phyloP scores from a whole-genome alignment of 1,284 basidiomycete genomes.

The Microbotryum saponariae region DNA sequence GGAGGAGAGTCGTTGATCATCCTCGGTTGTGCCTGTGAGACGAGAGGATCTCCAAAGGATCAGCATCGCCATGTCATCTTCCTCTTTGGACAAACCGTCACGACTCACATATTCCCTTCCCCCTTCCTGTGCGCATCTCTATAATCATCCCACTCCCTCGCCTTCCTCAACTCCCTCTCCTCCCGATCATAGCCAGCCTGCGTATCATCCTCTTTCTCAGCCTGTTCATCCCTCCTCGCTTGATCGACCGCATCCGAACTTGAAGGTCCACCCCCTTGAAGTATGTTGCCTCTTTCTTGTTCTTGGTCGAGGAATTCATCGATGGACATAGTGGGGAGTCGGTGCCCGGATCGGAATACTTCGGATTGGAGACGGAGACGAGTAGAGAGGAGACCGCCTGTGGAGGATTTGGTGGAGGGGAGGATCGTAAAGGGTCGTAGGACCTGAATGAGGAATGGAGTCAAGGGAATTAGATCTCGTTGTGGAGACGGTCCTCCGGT shows the following conservation, averaged over 20 bases:
- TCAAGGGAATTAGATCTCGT: neutral
- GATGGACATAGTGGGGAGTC: conserved; percentile 89
- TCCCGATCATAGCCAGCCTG: conserved; percentile 24
- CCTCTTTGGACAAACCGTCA: neutral
- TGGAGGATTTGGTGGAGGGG: conserved; percentile 55
- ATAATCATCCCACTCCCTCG: conserved; percentile 33
- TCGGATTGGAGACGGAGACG: conserved; percentile 63
- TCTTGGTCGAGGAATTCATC: conserved; percentile 93
- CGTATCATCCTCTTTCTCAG: conserved; percentile 32
- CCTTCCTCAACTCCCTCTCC: conserved; percentile 26
- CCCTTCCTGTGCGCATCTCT: conserved; percentile 34
- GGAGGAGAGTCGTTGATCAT: conserved; percentile 5
- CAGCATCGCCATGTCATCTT: conserved; percentile 1
- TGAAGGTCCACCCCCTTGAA: conserved; percentile 35
- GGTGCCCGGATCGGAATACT: conserved; percentile 79
- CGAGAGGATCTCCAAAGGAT: neutral
- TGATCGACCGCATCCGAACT: conserved; percentile 30
- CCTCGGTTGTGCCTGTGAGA: conserved; percentile 13
- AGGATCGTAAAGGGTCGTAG: conserved; percentile 83
- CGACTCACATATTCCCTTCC: conserved; percentile 34
- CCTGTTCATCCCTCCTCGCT: conserved; percentile 27
- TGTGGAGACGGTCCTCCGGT: neutral
- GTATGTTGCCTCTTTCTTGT: conserved; percentile 39
- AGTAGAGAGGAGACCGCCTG: conserved; percentile 42
- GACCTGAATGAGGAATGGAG: conserved; percentile 11